Evolutionary conservation across 495 filamentous ascomycete genomes (phyloP).

Genomic region (Neurospora sp.): DNA sequence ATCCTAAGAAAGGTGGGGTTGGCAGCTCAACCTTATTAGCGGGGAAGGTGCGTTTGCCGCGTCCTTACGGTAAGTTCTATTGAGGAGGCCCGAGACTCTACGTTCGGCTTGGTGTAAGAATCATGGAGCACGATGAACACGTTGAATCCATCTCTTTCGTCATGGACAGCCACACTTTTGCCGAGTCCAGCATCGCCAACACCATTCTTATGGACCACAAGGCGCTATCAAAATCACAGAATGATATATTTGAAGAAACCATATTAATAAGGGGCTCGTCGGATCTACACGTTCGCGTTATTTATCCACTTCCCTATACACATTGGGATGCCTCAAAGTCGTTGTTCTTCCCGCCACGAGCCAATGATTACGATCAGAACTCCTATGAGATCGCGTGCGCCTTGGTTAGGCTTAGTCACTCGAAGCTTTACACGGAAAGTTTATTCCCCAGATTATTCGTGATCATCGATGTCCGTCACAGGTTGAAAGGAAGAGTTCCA

Average conservation of each 20-base stretch:
- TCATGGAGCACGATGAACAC: no score
- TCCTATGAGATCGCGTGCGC: not conserved
- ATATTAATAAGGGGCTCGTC: not conserved
- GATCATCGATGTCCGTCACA: not conserved
- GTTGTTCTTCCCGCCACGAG: not conserved
- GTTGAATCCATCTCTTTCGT: no score
- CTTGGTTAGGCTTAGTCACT: no score
- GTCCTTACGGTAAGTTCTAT: not conserved
- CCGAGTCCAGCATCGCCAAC: not conserved
- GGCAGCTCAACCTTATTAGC: not conserved
- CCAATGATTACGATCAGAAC: fast-evolving
- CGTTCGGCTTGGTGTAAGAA: not conserved
- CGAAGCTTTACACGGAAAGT: no score
- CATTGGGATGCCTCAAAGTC: not conserved
- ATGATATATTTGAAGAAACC: fast-evolving
- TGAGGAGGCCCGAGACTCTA: not conserved
- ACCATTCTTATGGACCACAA: not conserved
- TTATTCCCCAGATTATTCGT: not conserved
- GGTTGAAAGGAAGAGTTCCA: fast-evolving
- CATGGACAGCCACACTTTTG: no score
- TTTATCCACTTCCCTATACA: not conserved
- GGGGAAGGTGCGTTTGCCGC: not conserved
- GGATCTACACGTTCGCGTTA: no score
- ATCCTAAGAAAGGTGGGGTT: not conserved
- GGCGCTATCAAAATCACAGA: fast-evolving